These are phyloP conservation scores for Diplosphaera chodatii DNA, from an alignment of 139 green algal genomes.

Conservation along the genomic window DNA sequence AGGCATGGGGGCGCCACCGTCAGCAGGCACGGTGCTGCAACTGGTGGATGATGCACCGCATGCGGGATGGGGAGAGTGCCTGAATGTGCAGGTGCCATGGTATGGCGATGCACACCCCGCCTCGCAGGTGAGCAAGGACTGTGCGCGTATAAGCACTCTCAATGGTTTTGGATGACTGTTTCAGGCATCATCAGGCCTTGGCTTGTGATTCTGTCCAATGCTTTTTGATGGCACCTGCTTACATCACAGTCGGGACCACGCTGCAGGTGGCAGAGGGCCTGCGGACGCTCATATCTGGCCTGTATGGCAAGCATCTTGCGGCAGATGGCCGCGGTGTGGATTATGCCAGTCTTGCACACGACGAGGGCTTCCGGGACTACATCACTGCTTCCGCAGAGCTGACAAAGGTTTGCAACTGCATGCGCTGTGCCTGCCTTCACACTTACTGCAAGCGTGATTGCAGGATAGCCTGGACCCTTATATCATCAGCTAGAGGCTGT, in stretches of 20 bases:
- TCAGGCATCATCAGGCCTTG: too few relatives aligned
- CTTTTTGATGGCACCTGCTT: too few relatives aligned
- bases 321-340: slow-evolving; percentile 53
- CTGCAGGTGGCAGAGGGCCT: slow-evolving; percentile 56
- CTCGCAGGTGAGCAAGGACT: slow-evolving; percentile 10
- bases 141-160: neutral
- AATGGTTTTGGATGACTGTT: too few relatives aligned
- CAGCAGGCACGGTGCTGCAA: neutral
- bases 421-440: too few relatives aligned
- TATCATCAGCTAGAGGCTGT: too few relatives aligned
- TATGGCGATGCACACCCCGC: slow-evolving; percentile 33
- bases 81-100: slow-evolving; percentile 61
- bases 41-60: slow-evolving; percentile 18
- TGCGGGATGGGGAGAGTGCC: slow-evolving; percentile 24
- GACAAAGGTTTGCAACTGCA: slow-evolving; percentile 29
- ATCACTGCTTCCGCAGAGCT: slow-evolving; percentile 69
- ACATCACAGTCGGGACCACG: too few relatives aligned
- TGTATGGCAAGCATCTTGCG: slow-evolving; percentile 72
- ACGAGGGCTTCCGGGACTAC: slow-evolving; percentile 57
- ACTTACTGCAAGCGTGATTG: too few relatives aligned
- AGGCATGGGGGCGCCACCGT: neutral
- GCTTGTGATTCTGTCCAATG: too few relatives aligned
- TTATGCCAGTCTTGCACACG: slow-evolving; percentile 52
- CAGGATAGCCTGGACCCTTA: too few relatives aligned
- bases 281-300: slow-evolving; percentile 50